These are phyloP conservation scores for Apiotrichum veenhuisii DNA, from an alignment of 1,284 basidiomycete species.

Conservation along the genomic window DNA sequence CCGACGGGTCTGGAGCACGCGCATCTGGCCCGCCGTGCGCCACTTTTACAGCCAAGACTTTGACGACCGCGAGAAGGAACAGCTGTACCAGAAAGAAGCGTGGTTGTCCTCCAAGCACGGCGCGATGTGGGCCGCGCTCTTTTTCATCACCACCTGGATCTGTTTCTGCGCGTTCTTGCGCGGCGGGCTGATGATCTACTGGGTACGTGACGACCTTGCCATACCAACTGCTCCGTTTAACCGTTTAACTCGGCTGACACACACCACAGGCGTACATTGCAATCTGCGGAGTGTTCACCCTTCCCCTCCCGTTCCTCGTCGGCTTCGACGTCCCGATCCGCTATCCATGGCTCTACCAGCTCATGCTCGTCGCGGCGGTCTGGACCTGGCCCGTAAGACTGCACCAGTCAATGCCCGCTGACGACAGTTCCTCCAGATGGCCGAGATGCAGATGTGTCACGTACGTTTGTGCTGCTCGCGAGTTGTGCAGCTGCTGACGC, in stretches of 20 bases:
- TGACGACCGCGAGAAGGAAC: conserved; percentile 39
- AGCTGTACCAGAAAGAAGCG: conserved; percentile 39
- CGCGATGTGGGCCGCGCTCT: conserved; percentile 29
- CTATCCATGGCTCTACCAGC: background rate
- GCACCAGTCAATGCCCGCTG: background rate
- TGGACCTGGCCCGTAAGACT: background rate
- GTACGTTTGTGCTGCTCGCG: background rate
- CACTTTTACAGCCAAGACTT: conserved; percentile 42
- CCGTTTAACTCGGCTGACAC: too few species aligned
- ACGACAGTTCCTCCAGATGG: background rate
- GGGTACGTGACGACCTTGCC: background rate
- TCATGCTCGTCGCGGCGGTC: background rate
- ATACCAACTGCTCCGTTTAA: too few species aligned
- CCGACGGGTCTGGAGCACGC: conserved; percentile 11
- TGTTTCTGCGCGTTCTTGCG: conserved; percentile 6
- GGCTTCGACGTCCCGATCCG: conserved; percentile 22
- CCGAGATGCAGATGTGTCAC: background rate
- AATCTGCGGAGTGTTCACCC: conserved; percentile 30
- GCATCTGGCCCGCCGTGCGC: conserved; percentile 33
- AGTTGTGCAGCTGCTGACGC: background rate
- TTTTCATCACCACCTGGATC: conserved; percentile 39
- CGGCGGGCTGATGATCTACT: background rate
- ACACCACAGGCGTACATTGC: conserved; percentile 26
- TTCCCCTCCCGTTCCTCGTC: conserved; percentile 34
- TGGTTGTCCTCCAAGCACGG: conserved; percentile 40